These are phyloP conservation scores for Plasmopara muralis DNA, from an alignment of 352 stramenopile species.

Conservation along the genomic window DNA sequence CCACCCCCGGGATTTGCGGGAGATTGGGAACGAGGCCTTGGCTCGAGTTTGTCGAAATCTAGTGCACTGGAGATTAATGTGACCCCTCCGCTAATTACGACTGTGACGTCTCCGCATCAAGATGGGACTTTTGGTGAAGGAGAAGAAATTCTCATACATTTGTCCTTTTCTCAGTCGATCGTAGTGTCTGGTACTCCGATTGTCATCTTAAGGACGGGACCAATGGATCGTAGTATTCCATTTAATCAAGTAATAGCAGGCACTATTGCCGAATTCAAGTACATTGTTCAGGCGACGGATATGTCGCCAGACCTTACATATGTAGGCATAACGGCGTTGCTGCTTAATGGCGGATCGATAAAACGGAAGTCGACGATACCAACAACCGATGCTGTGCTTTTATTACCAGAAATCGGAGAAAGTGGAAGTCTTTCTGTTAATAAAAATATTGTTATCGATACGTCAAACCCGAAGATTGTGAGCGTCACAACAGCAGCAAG, in stretches of 20 bases:
- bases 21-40: constrained; percentile 54
- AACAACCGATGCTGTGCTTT: constrained; percentile 42
- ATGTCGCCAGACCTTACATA: constrained; percentile 66
- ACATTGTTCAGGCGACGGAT: constrained; percentile 66
- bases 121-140: constrained; percentile 72
- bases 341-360: constrained; percentile 54
- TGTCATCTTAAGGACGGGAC: constrained; percentile 56
- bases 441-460: constrained; percentile 74
- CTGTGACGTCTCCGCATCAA: constrained; percentile 46
- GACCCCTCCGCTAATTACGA: constrained; percentile 33
- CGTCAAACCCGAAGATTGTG: constrained; percentile 38
- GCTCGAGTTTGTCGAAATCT: constrained; percentile 50
- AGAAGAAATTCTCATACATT: constrained; percentile 58
- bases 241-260: constrained; percentile 43
- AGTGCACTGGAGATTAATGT: constrained; percentile 49
- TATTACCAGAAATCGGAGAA: constrained; percentile 45
- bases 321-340: constrained; percentile 32
- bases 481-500: constrained; percentile 27
- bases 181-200: constrained; percentile 48
- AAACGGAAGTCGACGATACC: constrained; percentile 44
- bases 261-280: constrained; percentile 56
- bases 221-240: constrained; percentile 52
- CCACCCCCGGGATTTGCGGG: constrained; percentile 42
- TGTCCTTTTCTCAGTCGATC: constrained; percentile 65
- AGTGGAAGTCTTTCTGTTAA: constrained; percentile 55